Conservation (phyloP, 345 rosid species). For the Mangifera indica region DNA sequence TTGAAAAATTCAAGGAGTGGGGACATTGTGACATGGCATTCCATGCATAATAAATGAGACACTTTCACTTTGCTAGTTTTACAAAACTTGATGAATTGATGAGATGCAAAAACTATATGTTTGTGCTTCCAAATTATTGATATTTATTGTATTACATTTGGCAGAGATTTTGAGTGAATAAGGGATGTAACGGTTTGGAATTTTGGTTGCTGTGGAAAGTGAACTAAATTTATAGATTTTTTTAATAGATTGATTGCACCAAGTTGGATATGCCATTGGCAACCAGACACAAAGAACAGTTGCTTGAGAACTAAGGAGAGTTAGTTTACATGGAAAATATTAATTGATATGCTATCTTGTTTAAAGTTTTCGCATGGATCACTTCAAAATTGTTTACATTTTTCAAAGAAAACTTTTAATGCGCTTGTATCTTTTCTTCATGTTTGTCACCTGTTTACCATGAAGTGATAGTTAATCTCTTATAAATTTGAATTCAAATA, state of each 20-base stretch:
- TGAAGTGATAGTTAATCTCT: background rate
- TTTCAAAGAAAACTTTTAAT: background rate
- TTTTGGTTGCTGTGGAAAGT: background rate
- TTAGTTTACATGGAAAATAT: background rate
- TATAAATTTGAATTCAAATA: too few species aligned
- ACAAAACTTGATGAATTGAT: too few species aligned
- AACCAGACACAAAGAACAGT: background rate
- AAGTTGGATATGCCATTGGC: too few species aligned
- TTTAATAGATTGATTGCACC: background rate
- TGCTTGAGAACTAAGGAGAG: background rate
- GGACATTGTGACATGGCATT: too few species aligned
- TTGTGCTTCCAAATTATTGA: too few species aligned
- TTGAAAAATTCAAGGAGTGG: too few species aligned
- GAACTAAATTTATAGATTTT: background rate
- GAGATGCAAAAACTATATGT: too few species aligned
- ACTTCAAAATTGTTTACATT: background rate
- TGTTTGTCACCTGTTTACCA: background rate
- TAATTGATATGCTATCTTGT: background rate
- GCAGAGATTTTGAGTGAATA: too few species aligned
- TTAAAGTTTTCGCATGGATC: background rate
- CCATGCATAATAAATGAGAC: too few species aligned
- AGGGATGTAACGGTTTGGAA: too few species aligned
- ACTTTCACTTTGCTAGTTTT: too few species aligned
- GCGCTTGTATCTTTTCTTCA: background rate
- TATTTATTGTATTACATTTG: too few species aligned